Conservation (phyloP, 2,329 filamentous ascomycete genomes). For the Ustulina deusta region DNA sequence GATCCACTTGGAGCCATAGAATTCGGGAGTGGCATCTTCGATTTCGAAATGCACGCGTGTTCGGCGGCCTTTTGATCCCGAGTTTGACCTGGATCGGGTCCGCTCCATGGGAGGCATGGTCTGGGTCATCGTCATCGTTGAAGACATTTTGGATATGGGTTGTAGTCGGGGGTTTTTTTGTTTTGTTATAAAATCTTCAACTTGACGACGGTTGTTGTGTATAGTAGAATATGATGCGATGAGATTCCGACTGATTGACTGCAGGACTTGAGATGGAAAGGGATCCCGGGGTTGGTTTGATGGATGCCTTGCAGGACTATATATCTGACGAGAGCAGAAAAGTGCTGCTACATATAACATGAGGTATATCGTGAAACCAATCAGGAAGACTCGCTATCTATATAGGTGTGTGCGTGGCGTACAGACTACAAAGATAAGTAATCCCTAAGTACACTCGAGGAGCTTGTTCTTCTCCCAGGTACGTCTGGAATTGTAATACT, state of each 20-base stretch:
- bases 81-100: slow-evolving; percentile 38
- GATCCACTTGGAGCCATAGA: slow-evolving; percentile 40
- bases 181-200: neutral
- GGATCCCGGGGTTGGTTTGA: slow-evolving; percentile 15
- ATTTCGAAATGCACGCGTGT: slow-evolving; percentile 42
- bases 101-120: slow-evolving; percentile 34
- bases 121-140: slow-evolving; percentile 38
- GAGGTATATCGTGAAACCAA: slow-evolving; percentile 25
- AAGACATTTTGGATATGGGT: slow-evolving; percentile 34
- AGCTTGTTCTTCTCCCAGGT: neutral
- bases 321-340: slow-evolving; percentile 34
- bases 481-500: neutral
- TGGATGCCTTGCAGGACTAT: slow-evolving; percentile 36
- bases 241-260: slow-evolving; percentile 9
- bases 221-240: slow-evolving; percentile 10
- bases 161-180: neutral
- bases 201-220: neutral
- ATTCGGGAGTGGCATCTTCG: slow-evolving; percentile 37
- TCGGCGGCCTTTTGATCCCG: slow-evolving; percentile 37
- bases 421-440: no score
- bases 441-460: no score
- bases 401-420: neutral
- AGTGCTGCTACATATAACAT: neutral
- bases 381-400: slow-evolving; percentile 19
- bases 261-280: slow-evolving; percentile 2